These are phyloP conservation scores for Gloeopeniophorella convolvens DNA, from an alignment of 768 basidiomycete species.

Conservation along the genomic window DNA sequence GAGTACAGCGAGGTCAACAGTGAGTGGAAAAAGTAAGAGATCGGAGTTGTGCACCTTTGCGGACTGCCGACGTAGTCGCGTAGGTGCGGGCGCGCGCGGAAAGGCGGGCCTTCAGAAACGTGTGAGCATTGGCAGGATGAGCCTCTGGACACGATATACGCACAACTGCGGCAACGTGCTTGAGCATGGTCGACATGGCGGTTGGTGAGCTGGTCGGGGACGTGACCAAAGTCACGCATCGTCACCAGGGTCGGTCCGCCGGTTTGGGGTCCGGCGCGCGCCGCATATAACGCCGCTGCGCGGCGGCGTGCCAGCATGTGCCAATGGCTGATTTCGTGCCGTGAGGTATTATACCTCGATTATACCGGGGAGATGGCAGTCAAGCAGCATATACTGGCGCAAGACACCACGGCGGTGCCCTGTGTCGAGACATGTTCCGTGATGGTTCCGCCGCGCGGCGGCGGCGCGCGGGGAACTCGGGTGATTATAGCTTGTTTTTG, in stretches of 20 bases:
- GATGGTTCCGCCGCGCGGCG: no score
- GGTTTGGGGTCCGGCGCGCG: neutral
- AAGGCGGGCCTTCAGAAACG: slow-evolving; percentile 41
- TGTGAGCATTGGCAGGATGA: neutral
- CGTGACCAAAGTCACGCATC: neutral
- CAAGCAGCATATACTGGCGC: no score
- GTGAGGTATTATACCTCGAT: no score
- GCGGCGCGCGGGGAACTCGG: no score
- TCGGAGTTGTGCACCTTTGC: slow-evolving; percentile 50
- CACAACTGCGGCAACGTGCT: slow-evolving; percentile 46
- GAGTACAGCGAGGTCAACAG: neutral
- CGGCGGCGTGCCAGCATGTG: no score
- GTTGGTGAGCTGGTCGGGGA: neutral
- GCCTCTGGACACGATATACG: slow-evolving; percentile 3
- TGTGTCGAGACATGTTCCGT: no score
- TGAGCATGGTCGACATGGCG: slow-evolving; percentile 56
- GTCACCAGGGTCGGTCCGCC: neutral
- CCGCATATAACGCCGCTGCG: slow-evolving; percentile 11
- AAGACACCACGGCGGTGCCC: no score
- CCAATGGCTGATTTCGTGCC: no score
- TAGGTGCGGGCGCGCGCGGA: slow-evolving; percentile 49
- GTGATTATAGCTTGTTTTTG: no score
- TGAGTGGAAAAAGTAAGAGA: slow-evolving; percentile 1
- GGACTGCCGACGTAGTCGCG: slow-evolving; percentile 50
- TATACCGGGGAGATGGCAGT: no score